phyloP scores from a whole-genome alignment of 164 flowering plant species.

The Liriodendron chinense region DNA sequence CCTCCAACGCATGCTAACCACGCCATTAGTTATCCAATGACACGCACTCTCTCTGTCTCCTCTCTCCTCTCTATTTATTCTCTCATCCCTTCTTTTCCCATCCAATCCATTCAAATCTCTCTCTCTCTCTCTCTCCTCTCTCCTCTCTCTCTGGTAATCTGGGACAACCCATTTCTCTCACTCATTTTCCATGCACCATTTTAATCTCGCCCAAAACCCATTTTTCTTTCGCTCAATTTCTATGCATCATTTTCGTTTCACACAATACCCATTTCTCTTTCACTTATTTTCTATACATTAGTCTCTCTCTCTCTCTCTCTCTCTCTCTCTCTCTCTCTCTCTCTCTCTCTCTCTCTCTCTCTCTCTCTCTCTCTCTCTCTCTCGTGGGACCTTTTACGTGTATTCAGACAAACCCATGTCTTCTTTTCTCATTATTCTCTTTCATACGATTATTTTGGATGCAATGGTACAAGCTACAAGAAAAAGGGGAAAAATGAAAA shows the following conservation, averaged over 20 bases:
- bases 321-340: background rate
- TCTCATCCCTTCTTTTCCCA: background rate
- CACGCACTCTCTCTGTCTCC: background rate
- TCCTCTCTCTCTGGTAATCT: background rate
- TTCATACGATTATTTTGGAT: background rate
- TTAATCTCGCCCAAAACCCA: background rate
- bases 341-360: background rate
- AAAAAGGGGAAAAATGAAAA: too few species aligned
- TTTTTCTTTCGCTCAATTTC: background rate
- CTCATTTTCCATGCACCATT: background rate
- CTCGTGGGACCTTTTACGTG: too few species aligned
- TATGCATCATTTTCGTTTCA: background rate
- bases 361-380: background rate
- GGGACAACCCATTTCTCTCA: background rate
- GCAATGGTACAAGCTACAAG: background rate
- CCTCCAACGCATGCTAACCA: conserved; percentile 18
- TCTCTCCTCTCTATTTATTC: background rate
- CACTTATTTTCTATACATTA: too few species aligned
- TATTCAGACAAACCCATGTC: background rate
- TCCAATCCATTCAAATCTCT: background rate
- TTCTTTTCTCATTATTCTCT: background rate
- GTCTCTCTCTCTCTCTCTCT: background rate
- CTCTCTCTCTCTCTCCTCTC: background rate
- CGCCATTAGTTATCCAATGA: conserved; percentile 5
- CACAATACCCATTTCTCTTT: background rate